Evolutionary conservation across 257 asterid species (phyloP).

Genomic region (Primulina huaijiensis): DNA sequence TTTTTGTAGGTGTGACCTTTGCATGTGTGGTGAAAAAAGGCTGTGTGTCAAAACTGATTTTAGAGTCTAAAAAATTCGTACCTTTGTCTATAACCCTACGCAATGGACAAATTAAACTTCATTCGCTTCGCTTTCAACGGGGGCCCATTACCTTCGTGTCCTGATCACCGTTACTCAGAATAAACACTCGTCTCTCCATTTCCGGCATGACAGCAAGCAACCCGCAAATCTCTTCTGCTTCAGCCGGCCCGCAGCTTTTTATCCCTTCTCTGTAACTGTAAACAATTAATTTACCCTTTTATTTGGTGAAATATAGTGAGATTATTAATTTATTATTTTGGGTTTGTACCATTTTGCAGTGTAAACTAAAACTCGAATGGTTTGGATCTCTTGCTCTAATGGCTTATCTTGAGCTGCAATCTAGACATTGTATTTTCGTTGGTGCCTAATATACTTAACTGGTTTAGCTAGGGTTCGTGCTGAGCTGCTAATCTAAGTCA

Average conservation of each 20-base stretch:
- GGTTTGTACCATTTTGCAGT: no score
- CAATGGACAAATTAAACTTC: constrained; percentile 33
- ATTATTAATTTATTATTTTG: no score
- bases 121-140: constrained; percentile 7
- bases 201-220: constrained; percentile 2
- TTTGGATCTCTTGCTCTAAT: no score
- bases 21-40: constrained; percentile 21
- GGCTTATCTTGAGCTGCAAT: neutral
- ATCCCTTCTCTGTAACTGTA: neutral
- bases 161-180: constrained; percentile 10
- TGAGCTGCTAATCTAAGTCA: neutral
- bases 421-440: no score
- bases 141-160: constrained; percentile 42
- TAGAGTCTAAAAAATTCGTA: constrained; percentile 19
- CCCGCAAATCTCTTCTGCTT: constrained; percentile 20
- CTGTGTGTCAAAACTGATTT: constrained; percentile 8
- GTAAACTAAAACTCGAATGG: no score
- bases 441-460: no score
- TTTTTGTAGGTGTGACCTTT: constrained; percentile 25
- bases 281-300: no score
- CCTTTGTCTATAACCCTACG: constrained; percentile 32
- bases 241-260: constrained; percentile 2
- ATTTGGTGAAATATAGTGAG: no score
- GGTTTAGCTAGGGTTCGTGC: neutral
- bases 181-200: constrained; percentile 22